These are phyloP conservation scores for Euphorbia schlechtendalii DNA, from an alignment of 441 rosid genomes.

Conservation along the genomic window DNA sequence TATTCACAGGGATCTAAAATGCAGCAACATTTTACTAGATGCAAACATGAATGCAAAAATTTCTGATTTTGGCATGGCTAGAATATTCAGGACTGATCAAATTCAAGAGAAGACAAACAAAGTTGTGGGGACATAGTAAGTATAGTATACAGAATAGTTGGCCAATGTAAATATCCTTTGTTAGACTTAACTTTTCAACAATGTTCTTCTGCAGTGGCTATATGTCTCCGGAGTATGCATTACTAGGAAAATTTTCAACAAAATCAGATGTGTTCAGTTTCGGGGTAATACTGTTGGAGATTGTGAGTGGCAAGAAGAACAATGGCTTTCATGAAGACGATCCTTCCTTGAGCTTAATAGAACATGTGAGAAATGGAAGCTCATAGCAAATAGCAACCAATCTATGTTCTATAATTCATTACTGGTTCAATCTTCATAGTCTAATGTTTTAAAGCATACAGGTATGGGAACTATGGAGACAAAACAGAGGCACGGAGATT, in stretches of 20 bases:
- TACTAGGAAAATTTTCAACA: conserved; percentile 18
- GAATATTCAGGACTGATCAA: conserved; percentile 26
- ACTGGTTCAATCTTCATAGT: neutral
- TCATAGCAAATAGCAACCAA: neutral
- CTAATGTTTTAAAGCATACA: neutral
- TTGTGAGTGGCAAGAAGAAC: conserved; percentile 22
- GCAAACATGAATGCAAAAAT: conserved; percentile 34
- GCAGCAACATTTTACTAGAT: too few relatives aligned
- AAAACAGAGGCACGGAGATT: conserved; percentile 24
- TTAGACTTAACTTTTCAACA: neutral
- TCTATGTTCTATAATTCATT: too few relatives aligned
- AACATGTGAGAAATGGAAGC: conserved; percentile 13
- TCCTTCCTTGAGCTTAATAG: conserved; percentile 15
- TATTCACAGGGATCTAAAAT: too few relatives aligned
- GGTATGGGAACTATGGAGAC: conserved; percentile 45
- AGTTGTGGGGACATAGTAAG: conserved; percentile 43
- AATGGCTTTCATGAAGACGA: conserved; percentile 6
- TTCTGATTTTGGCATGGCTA: conserved; percentile 42
- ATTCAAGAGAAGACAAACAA: conserved; percentile 26
- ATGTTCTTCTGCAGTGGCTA: conserved; percentile 17
- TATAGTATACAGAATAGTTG: neutral
- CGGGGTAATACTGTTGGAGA: conserved; percentile 24
- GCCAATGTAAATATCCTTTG: neutral
- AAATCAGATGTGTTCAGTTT: conserved; percentile 28
- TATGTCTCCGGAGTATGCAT: conserved; percentile 23